phyloP scores from a whole-genome alignment of 225 moss, liverwort and hornwort species.

The Pseudisothecium myosuroides region DNA sequence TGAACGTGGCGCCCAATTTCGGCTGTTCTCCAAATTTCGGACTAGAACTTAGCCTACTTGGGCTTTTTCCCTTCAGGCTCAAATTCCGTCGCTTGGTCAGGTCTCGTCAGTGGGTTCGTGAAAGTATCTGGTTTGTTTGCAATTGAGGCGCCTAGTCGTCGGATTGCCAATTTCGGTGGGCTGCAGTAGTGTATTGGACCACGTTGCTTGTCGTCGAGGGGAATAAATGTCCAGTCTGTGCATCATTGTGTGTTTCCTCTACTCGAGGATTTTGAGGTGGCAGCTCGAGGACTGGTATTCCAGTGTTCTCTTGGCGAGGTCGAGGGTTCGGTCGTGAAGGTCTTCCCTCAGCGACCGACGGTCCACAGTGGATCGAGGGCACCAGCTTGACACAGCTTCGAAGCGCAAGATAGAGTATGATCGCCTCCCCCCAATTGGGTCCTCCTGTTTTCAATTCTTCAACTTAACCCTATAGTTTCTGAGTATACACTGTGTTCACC shows the following conservation, averaged over 20 bases:
- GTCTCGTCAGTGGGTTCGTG: too few relatives aligned
- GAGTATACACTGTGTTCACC: not conserved
- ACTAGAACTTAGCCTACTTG: too few relatives aligned
- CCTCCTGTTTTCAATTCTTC: not conserved
- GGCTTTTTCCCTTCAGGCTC: not conserved
- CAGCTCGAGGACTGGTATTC: slow-evolving; percentile 14
- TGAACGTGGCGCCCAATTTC: not conserved
- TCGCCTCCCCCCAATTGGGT: not conserved
- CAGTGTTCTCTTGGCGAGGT: not conserved
- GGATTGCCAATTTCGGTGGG: not conserved
- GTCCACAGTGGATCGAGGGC: not conserved
- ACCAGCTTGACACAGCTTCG: not conserved
- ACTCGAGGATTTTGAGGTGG: slow-evolving; percentile 5
- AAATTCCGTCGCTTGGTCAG: not conserved
- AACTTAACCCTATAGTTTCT: not conserved
- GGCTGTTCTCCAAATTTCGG: not conserved
- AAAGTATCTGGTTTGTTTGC: not conserved
- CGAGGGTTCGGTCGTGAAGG: not conserved
- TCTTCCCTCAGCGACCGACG: not conserved
- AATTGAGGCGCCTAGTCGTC: not conserved
- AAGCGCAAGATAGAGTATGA: not conserved
- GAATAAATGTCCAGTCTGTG: slow-evolving; percentile 3
- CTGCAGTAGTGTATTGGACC: not conserved
- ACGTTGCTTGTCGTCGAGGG: not conserved
- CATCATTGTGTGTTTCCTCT: slow-evolving; percentile 10